Conservation (phyloP, 371 early-diverging fungal genomes). For the Choanephora cucurbitarum region DNA sequence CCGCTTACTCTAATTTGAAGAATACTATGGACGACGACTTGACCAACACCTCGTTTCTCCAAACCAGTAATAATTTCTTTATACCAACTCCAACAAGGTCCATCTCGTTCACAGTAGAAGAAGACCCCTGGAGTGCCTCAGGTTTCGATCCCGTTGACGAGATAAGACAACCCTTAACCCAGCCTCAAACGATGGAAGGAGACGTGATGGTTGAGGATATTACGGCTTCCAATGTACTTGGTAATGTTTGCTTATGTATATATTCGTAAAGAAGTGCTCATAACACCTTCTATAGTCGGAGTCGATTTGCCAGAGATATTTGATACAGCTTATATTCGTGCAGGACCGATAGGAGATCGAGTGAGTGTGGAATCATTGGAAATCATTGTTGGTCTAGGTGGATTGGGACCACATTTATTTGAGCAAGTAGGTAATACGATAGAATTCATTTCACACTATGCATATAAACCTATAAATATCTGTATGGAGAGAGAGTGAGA, state of each 20-base stretch:
- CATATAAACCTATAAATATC: too few species aligned
- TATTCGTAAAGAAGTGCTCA: background rate
- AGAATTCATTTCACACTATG: background rate
- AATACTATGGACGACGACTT: constrained; percentile 18
- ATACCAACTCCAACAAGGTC: constrained; percentile 16
- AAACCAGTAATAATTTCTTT: constrained; percentile 15
- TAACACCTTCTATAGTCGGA: constrained; percentile 44
- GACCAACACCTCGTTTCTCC: constrained; percentile 12
- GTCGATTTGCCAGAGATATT: constrained; percentile 58
- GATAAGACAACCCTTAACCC: constrained; percentile 20
- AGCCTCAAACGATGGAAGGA: constrained; percentile 15
- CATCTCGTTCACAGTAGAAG: constrained; percentile 27
- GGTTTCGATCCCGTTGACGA: constrained; percentile 26
- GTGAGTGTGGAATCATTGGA: constrained; percentile 55
- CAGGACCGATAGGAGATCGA: constrained; percentile 52
- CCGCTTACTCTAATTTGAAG: too few species aligned
- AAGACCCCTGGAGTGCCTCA: constrained; percentile 30
- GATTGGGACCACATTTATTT: constrained; percentile 48
- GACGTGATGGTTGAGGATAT: constrained; percentile 22
- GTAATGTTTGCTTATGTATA: constrained; percentile 13
- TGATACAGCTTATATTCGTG: constrained; percentile 58
- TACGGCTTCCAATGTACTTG: constrained; percentile 28
- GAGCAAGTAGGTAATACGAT: constrained; percentile 55
- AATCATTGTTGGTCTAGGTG: constrained; percentile 51
- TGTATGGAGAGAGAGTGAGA: too few species aligned